A percentile compares a stretch with the other conserved stretches of the same genome.
phyloP scores from a whole-genome alignment of 2,329 filamentous ascomycete genomes.

The Byssoonygena ceratinophila region DNA sequence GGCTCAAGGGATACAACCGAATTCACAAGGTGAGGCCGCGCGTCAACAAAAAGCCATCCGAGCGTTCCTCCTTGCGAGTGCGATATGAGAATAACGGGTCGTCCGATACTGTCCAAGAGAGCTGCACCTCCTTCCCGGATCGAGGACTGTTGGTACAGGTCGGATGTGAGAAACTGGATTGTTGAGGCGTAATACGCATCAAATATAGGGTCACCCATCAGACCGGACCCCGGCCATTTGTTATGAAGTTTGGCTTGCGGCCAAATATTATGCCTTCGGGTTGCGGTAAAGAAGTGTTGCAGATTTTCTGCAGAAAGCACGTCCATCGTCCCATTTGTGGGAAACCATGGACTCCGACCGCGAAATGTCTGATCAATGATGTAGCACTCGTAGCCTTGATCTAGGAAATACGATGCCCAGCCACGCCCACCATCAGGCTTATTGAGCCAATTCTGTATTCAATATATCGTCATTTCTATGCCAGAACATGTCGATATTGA shows the following conservation, averaged over 20 bases:
- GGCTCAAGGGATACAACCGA: constrained; percentile 46
- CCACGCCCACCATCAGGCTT: constrained; percentile 37
- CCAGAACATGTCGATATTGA: background rate
- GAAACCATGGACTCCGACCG: constrained; percentile 21
- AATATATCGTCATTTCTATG: background rate
- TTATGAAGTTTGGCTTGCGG: constrained; percentile 32
- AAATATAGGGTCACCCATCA: constrained; percentile 24
- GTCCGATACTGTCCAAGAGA: constrained; percentile 21
- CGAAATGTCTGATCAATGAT: constrained; percentile 30
- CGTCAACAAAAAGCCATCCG: constrained; percentile 41
- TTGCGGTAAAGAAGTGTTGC: constrained; percentile 21
- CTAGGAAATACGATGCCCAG: constrained; percentile 38
- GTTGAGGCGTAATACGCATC: constrained; percentile 28
- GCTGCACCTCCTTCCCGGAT: constrained; percentile 30
- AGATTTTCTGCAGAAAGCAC: constrained; percentile 13
- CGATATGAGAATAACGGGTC: constrained; percentile 29
- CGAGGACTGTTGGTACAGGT: constrained; percentile 22
- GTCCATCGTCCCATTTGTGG: constrained; percentile 12
- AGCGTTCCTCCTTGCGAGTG: constrained; percentile 42
- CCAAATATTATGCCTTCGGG: constrained; percentile 18
- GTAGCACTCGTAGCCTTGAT: constrained; percentile 36
- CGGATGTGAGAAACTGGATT: constrained; percentile 29
- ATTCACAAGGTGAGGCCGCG: constrained; percentile 39
- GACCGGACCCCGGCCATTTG: constrained; percentile 32
- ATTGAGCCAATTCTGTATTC: constrained; percentile 31